phyloP scores from a whole-genome alignment of 768 basidiomycete genomes.

The Paxillus ammoniavirescens region DNA sequence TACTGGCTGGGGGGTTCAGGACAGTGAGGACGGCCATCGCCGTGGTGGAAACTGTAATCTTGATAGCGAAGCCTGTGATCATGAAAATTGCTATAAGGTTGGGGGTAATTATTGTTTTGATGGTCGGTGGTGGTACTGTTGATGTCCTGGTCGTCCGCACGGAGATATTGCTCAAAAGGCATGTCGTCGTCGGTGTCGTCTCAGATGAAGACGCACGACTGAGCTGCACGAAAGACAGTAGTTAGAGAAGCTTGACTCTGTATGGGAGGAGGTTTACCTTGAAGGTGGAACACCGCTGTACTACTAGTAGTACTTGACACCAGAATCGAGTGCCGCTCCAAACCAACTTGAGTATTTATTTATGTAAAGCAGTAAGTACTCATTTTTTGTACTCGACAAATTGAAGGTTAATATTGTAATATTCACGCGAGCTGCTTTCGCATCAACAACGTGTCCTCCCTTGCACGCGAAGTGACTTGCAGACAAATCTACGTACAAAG shows the following conservation, averaged over 20 bases:
- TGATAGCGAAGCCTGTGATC: constrained; percentile 12
- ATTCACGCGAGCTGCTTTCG: constrained; percentile 17
- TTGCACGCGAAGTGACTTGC: no score
- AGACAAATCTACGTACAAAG: no score
- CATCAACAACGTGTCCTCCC: constrained; percentile 9
- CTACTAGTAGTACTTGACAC: no score
- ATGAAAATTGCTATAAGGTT: constrained; percentile 8
- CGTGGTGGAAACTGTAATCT: constrained; percentile 10
- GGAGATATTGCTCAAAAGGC: constrained; percentile 44
- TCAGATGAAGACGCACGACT: not conserved
- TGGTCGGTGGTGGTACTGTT: not conserved
- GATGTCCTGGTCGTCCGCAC: constrained; percentile 18
- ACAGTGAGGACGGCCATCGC: constrained; percentile 1
- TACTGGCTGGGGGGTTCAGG: not conserved
- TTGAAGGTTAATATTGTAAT: constrained; percentile 1
- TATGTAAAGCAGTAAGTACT: no score
- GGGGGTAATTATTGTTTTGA: constrained; percentile 5
- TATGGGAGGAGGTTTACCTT: constrained; percentile 6
- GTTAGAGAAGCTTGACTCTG: no score
- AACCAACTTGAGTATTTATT: no score
- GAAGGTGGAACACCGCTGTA: no score
- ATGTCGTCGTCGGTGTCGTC: constrained; percentile 21
- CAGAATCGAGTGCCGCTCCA: no score
- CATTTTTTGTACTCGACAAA: no score
- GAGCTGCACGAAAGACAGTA: no score